These are phyloP conservation scores for Mitragyna speciosa DNA, from an alignment of 257 asterid species.

Conservation along the genomic window DNA sequence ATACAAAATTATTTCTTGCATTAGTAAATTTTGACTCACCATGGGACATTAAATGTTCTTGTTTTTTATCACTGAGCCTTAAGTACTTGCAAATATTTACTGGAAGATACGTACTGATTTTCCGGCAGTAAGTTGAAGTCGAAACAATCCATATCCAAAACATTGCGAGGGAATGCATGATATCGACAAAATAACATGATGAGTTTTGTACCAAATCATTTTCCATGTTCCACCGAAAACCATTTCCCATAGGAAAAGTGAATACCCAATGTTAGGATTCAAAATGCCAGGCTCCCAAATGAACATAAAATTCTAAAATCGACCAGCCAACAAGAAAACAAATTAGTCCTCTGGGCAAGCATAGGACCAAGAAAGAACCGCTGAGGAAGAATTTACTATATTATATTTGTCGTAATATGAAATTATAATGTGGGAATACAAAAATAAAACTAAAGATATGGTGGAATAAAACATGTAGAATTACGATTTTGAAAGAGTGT, in stretches of 20 bases:
- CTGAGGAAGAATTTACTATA: too few relatives aligned
- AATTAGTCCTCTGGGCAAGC: too few relatives aligned
- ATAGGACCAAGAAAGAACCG: background rate
- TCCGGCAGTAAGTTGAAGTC: background rate
- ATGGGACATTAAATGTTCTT: too few relatives aligned
- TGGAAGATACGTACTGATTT: background rate
- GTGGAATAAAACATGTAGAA: background rate
- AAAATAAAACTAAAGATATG: background rate
- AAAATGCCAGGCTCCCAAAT: background rate
- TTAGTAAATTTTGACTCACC: too few relatives aligned
- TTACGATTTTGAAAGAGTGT: too few relatives aligned
- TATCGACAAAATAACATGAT: background rate
- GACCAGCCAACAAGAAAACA: background rate
- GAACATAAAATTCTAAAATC: background rate
- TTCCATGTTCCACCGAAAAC: too few relatives aligned
- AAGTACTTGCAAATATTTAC: background rate
- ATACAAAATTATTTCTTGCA: too few relatives aligned
- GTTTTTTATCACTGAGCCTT: background rate
- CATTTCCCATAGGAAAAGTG: too few relatives aligned
- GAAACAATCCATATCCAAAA: background rate
- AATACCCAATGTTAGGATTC: too few relatives aligned
- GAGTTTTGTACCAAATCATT: background rate
- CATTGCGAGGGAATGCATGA: too few relatives aligned
- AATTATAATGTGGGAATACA: too few relatives aligned
- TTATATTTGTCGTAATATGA: background rate